Percentiles rank a stretch among this genome's conserved stretches.
Conservation (phyloP, 768 basidiomycete species). For the Lentinula sp. region DNA sequence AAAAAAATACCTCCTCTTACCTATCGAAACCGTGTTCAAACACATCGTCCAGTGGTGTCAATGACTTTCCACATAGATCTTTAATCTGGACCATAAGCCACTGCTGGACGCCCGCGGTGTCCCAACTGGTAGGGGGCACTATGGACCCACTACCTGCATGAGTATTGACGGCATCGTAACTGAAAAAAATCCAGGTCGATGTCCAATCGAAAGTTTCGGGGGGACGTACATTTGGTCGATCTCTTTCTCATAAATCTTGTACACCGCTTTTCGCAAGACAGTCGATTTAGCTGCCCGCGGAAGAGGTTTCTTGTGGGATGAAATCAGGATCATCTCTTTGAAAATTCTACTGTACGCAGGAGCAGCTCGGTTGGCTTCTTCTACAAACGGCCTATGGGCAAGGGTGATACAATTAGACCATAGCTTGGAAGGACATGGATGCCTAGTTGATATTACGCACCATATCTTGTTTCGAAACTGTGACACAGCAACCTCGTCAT, state of each 20-base stretch:
- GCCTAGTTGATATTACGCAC: too few species aligned
- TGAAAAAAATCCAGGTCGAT: not conserved
- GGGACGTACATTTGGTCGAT: slow-evolving; percentile 28
- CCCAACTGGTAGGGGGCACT: slow-evolving; percentile 9
- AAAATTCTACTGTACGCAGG: slow-evolving; percentile 38
- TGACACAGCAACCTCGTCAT: slow-evolving; percentile 19
- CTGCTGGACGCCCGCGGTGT: slow-evolving; percentile 9
- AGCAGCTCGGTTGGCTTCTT: slow-evolving; percentile 33
- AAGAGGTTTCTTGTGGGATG: slow-evolving; percentile 32
- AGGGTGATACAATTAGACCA: slow-evolving; percentile 18
- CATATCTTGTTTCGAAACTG: slow-evolving; percentile 23
- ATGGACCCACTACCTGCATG: slow-evolving; percentile 17
- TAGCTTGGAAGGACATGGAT: slow-evolving; percentile 5
- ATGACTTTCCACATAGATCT: slow-evolving; percentile 17
- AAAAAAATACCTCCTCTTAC: slow-evolving; percentile 7
- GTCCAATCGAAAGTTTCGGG: not conserved
- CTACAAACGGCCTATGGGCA: slow-evolving; percentile 25
- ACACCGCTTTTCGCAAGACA: slow-evolving; percentile 31
- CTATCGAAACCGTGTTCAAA: slow-evolving; percentile 25
- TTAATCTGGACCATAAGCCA: slow-evolving; percentile 17
- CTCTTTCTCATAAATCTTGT: slow-evolving; percentile 31
- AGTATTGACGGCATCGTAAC: slow-evolving; percentile 17
- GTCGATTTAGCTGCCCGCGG: slow-evolving; percentile 42
- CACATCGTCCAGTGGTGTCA: slow-evolving; percentile 11
- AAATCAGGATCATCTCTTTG: slow-evolving; percentile 47